Conservation (phyloP, 352 stramenopile species). For the Globisporangium iwayamae region DNA sequence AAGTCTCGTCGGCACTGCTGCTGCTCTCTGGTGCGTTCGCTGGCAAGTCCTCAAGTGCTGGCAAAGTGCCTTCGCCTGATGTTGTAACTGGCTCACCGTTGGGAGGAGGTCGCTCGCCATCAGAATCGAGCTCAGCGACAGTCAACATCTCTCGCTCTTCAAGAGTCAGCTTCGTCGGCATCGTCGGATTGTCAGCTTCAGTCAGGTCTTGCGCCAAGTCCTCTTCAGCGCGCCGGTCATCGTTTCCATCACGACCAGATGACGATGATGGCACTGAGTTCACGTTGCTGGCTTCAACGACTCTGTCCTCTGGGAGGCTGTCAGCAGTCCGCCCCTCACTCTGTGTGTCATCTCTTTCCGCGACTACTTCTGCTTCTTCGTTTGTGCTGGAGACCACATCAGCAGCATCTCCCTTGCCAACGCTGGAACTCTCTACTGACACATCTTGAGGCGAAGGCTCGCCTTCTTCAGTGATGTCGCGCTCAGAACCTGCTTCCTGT, state of each 20-base stretch:
- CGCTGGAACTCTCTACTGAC: no score
- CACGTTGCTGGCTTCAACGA: neutral
- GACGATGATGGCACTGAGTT: neutral
- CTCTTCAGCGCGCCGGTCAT: neutral
- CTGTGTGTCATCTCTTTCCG: neutral
- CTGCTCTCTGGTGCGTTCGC: neutral
- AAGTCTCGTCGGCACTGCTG: neutral
- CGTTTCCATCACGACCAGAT: neutral
- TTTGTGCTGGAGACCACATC: neutral
- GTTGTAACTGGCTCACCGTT: neutral
- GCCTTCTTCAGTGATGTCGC: neutral
- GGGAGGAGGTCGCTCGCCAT: neutral
- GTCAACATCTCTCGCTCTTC: neutral
- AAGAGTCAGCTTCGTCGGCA: neutral
- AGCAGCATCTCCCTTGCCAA: neutral
- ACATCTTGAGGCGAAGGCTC: neutral
- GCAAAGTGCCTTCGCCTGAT: neutral
- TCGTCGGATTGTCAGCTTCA: neutral
- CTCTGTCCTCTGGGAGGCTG: neutral
- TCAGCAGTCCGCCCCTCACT: neutral
- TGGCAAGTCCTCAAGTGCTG: neutral
- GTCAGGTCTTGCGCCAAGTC: neutral
- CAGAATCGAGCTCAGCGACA: neutral
- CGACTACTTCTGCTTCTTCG: neutral
- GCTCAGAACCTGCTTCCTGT: neutral